These are phyloP conservation scores for Lactarius pseudohatsudake DNA, from an alignment of 768 basidiomycete species.

Conservation along the genomic window DNA sequence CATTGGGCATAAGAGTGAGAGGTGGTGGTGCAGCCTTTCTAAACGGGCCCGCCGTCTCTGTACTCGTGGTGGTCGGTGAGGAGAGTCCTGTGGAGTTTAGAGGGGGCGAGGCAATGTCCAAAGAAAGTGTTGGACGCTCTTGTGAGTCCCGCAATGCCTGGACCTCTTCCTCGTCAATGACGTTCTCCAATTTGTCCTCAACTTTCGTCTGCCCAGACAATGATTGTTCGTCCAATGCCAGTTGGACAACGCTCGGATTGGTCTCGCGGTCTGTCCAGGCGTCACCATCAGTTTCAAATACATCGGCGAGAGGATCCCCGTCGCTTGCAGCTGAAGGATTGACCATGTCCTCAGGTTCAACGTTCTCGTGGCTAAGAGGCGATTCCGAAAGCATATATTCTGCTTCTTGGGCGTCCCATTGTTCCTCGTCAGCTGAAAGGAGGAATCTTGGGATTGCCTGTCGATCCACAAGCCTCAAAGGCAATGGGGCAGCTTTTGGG, in stretches of 20 bases:
- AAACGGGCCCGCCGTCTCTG: slow-evolving; percentile 16
- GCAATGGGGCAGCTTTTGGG: slow-evolving; percentile 42
- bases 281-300: slow-evolving; percentile 67
- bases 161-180: slow-evolving; percentile 44
- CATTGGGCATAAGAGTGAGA: slow-evolving; percentile 39
- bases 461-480: slow-evolving; percentile 49
- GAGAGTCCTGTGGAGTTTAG: slow-evolving; percentile 36
- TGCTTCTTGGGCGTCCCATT: slow-evolving; percentile 25
- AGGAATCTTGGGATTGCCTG: slow-evolving; percentile 35
- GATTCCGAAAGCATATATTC: slow-evolving; percentile 27
- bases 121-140: slow-evolving; percentile 36
- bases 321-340: slow-evolving; percentile 38
- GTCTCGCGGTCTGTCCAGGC: slow-evolving; percentile 47
- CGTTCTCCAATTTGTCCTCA: slow-evolving; percentile 39
- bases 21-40: slow-evolving; percentile 58
- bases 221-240: slow-evolving; percentile 50
- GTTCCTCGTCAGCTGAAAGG: slow-evolving; percentile 29
- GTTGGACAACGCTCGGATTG: slow-evolving; percentile 52
- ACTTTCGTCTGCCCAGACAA: slow-evolving; percentile 33
- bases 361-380: slow-evolving; percentile 33
- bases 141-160: slow-evolving; percentile 31
- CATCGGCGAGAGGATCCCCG: slow-evolving; percentile 55
- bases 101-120: slow-evolving; percentile 46
- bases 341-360: slow-evolving; percentile 42
- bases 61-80: slow-evolving; percentile 36